These are phyloP conservation scores for Phytophthora chlamydospora DNA, from an alignment of 352 stramenopile genomes.

Conservation along the genomic window DNA sequence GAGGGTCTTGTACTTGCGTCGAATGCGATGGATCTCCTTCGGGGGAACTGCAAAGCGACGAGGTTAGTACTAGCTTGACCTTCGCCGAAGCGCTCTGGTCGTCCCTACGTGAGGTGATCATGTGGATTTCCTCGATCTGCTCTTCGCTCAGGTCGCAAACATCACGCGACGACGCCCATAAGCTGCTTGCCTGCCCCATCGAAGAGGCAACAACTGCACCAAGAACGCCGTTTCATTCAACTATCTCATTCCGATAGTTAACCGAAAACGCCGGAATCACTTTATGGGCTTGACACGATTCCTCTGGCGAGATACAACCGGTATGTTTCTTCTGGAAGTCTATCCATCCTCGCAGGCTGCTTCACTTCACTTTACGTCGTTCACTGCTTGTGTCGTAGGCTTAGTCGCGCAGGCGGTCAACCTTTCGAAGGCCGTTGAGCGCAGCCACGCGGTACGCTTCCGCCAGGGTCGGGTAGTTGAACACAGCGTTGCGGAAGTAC, in stretches of 20 bases:
- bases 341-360: slow-evolving; percentile 10
- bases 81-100: neutral
- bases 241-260: slow-evolving; percentile 4
- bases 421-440: slow-evolving; percentile 76
- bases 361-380: slow-evolving; percentile 9
- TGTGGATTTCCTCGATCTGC: slow-evolving; percentile 62
- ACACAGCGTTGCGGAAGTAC: slow-evolving; percentile 92
- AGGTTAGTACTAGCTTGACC: neutral
- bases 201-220: neutral
- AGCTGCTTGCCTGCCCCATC: slow-evolving; percentile 31
- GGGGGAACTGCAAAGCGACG: slow-evolving; percentile 38
- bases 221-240: slow-evolving; percentile 11
- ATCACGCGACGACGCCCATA: slow-evolving; percentile 23
- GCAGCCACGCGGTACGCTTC: slow-evolving; percentile 87
- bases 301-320: no score
- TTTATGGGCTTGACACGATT: no score
- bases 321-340: slow-evolving; percentile 9
- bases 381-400: neutral
- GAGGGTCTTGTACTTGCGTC: slow-evolving; percentile 43
- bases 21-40: slow-evolving; percentile 63
- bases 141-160: slow-evolving; percentile 59
- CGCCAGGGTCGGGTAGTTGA: slow-evolving; percentile 92
- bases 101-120: slow-evolving; percentile 59
- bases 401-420: slow-evolving; percentile 57
- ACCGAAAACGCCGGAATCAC: neutral